Conservation (phyloP, 1,139 yeast species). For the Geotrichum bryndzae region DNA sequence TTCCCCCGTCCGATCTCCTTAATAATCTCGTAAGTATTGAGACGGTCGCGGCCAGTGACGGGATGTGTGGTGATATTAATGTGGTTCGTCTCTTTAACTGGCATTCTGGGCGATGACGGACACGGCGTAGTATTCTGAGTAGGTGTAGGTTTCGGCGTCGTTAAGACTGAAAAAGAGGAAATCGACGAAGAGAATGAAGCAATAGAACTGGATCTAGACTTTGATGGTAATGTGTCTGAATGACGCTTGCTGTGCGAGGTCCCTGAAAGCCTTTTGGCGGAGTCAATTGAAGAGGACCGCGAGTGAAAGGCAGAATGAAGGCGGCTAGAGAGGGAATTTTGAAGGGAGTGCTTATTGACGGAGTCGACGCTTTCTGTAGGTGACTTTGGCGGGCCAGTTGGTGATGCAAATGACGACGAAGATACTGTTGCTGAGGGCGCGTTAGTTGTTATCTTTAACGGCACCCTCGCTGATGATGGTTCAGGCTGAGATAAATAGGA, state of each 20-base stretch:
- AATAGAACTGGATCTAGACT: neutral
- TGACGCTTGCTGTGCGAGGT: neutral
- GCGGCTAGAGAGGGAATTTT: constrained; percentile 2
- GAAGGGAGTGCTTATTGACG: neutral
- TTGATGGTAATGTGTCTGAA: neutral
- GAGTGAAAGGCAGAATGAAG: constrained; percentile 10
- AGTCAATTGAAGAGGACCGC: constrained; percentile 4
- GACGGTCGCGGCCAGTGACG: constrained; percentile 68
- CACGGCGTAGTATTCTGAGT: neutral
- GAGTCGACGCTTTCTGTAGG: neutral
- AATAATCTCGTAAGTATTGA: constrained; percentile 86
- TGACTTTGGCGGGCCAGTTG: neutral
- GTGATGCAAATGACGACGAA: neutral
- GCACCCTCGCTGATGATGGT: neutral
- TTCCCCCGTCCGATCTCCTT: constrained; percentile 91
- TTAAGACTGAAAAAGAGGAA: neutral
- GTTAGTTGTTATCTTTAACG: neutral
- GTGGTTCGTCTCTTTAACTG: constrained; percentile 77
- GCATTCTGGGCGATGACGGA: constrained; percentile 11
- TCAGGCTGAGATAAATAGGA: neutral
- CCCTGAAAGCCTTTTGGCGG: neutral
- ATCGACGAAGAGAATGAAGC: neutral
- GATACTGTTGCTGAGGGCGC: neutral
- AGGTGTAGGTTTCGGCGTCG: neutral
- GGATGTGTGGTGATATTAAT: constrained; percentile 88